Percentiles rank a stretch among this genome's conserved stretches.
Conservation (phyloP, 768 basidiomycete species). For the Boletus pseudo-olivaceus region DNA sequence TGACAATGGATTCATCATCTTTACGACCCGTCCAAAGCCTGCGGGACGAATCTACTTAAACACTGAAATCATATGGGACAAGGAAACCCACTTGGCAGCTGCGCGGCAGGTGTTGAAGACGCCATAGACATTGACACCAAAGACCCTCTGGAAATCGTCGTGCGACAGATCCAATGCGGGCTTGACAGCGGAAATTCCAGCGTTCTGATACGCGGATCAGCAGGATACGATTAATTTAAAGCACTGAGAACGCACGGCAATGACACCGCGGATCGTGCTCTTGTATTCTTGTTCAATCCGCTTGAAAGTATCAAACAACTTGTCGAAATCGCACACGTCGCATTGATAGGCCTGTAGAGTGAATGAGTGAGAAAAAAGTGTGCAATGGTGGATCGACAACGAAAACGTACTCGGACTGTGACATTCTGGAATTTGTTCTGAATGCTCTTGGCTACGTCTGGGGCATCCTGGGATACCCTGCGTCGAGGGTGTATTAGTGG, state of each 20-base stretch:
- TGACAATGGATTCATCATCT: slow-evolving; percentile 52
- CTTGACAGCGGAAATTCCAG: slow-evolving; percentile 62
- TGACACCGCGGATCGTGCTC: slow-evolving; percentile 45
- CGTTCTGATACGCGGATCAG: slow-evolving; percentile 38
- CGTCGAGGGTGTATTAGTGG: neutral
- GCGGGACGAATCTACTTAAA: neutral
- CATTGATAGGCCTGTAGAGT: slow-evolving; percentile 53
- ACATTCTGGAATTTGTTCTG: slow-evolving; percentile 42
- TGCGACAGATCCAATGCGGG: slow-evolving; percentile 52
- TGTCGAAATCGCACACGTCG: slow-evolving; percentile 49
- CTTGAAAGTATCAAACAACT: slow-evolving; percentile 42
- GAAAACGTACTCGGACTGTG: slow-evolving; percentile 35
- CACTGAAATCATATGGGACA: accelerated
- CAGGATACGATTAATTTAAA: accelerated
- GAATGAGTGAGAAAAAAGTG: neutral
- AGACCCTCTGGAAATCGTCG: slow-evolving; percentile 55
- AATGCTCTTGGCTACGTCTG: slow-evolving; percentile 45
- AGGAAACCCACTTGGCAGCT: slow-evolving; percentile 44
- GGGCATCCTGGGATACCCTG: slow-evolving; percentile 48
- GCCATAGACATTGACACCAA: slow-evolving; percentile 59
- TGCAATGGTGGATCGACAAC: too few relatives aligned
- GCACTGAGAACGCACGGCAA: slow-evolving; percentile 41
- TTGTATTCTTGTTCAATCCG: slow-evolving; percentile 47
- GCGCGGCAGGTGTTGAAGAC: slow-evolving; percentile 63
- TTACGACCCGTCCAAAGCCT: slow-evolving; percentile 44